Evolutionary conservation across 108 stramenopile species (phyloP).

Genomic region (Bacterosira constricta): DNA sequence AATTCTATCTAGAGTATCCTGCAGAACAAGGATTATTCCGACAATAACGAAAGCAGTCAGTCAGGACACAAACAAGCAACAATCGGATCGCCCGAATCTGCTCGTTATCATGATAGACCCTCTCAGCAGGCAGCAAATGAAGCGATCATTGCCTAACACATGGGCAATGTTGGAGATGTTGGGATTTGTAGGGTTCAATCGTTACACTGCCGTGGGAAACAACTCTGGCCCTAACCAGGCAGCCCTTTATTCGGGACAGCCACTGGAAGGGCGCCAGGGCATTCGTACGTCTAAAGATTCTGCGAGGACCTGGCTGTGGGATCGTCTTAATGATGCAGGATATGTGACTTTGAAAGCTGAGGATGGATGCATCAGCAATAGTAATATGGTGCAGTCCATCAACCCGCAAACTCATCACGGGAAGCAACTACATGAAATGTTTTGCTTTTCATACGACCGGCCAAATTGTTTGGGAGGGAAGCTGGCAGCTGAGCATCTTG

Average conservation of each 20-base stretch:
- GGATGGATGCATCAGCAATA: slow-evolving; percentile 57
- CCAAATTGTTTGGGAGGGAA: slow-evolving; percentile 58
- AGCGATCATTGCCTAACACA: slow-evolving; percentile 46
- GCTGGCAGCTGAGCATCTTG: slow-evolving; percentile 40
- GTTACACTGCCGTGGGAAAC: slow-evolving; percentile 54
- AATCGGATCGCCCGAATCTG: slow-evolving; percentile 43
- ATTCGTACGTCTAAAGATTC: slow-evolving; percentile 8
- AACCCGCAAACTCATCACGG: slow-evolving; percentile 57
- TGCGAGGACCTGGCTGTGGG: slow-evolving; percentile 54
- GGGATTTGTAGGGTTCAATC: slow-evolving; percentile 41
- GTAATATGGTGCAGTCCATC: slow-evolving; percentile 61
- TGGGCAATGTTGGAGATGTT: slow-evolving; percentile 14
- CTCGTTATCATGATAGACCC: slow-evolving; percentile 60
- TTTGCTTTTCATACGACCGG: slow-evolving; percentile 56
- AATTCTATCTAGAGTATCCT: slow-evolving; percentile 9
- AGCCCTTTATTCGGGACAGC: slow-evolving; percentile 50
- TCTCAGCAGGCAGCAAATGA: slow-evolving; percentile 46
- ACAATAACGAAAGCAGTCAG: not conserved
- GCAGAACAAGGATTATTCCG: slow-evolving; percentile 16
- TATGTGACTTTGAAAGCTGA: slow-evolving; percentile 61
- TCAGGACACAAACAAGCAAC: not conserved
- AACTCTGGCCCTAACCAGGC: slow-evolving; percentile 70
- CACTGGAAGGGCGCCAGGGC: slow-evolving; percentile 25
- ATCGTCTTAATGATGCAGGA: slow-evolving; percentile 35
- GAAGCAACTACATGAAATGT: slow-evolving; percentile 36